phyloP scores from a whole-genome alignment of 2,329 filamentous ascomycete species.

The Scortechinia acanthostroma region DNA sequence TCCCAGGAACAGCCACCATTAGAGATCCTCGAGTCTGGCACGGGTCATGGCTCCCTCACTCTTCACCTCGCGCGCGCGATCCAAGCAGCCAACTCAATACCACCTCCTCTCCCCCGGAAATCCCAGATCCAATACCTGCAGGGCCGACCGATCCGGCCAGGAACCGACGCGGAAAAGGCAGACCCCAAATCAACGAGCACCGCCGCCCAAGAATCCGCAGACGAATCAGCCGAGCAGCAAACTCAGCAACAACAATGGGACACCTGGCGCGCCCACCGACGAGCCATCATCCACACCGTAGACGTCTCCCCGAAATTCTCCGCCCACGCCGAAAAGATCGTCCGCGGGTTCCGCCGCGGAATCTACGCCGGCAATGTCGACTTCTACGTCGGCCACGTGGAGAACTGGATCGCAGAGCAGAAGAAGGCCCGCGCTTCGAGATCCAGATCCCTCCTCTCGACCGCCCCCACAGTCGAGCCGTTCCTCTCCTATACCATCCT shows the following conservation, averaged over 20 bases:
- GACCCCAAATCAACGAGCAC: not conserved
- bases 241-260: slow-evolving; percentile 20
- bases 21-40: slow-evolving; percentile 68
- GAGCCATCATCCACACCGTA: slow-evolving; percentile 58
- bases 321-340: slow-evolving; percentile 44
- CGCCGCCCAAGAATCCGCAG: not conserved
- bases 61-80: slow-evolving; percentile 61
- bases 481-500: slow-evolving; percentile 59
- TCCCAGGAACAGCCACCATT: slow-evolving; percentile 25
- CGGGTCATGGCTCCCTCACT: slow-evolving; percentile 65
- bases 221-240: not conserved
- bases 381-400: slow-evolving; percentile 56
- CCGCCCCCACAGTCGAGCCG: slow-evolving; percentile 22
- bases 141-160: slow-evolving; percentile 10
- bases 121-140: slow-evolving; percentile 10
- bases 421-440: slow-evolving; percentile 16
- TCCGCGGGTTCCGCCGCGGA: slow-evolving; percentile 53
- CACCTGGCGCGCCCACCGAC: slow-evolving; percentile 30
- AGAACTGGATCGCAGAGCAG: slow-evolving; percentile 45
- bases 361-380: slow-evolving; percentile 57
- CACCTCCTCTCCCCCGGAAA: slow-evolving; percentile 23
- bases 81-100: slow-evolving; percentile 50
- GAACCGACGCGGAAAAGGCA: slow-evolving; percentile 1
- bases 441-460: not conserved
- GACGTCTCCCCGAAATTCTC: slow-evolving; percentile 50